These are phyloP conservation scores for Nitzschia sp. DNA, from an alignment of 108 stramenopile species.

Conservation along the genomic window DNA sequence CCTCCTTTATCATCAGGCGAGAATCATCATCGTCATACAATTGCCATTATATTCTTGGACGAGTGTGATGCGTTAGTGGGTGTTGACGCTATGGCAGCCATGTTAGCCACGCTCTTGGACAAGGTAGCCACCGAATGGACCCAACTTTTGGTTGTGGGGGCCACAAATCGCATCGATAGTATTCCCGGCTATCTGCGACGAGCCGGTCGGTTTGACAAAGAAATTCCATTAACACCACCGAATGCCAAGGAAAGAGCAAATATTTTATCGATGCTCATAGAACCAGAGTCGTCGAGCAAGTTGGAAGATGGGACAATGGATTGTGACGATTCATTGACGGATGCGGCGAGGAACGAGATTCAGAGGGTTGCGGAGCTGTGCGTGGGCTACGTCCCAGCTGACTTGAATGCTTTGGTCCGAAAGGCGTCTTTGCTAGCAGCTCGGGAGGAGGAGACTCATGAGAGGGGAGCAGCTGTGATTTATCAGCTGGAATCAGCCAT, in stretches of 20 bases:
- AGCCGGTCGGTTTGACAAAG: slow-evolving; percentile 75
- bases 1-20: neutral
- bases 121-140: slow-evolving; percentile 30
- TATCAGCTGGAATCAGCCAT: slow-evolving; percentile 29
- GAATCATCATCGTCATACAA: no score
- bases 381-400: slow-evolving; percentile 85
- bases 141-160: slow-evolving; percentile 62
- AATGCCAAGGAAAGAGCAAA: slow-evolving; percentile 46
- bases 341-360: slow-evolving; percentile 25
- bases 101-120: slow-evolving; percentile 65
- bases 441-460: neutral
- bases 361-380: slow-evolving; percentile 62
- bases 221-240: slow-evolving; percentile 67
- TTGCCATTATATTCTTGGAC: slow-evolving; percentile 71
- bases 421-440: slow-evolving; percentile 34
- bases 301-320: neutral
- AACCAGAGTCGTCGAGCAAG: neutral
- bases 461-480: neutral
- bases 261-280: slow-evolving; percentile 39
- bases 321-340: slow-evolving; percentile 8
- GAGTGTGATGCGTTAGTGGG: slow-evolving; percentile 82
- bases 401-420: slow-evolving; percentile 70
- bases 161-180: slow-evolving; percentile 81
- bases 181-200: slow-evolving; percentile 70
- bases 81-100: slow-evolving; percentile 50